phyloP scores from a whole-genome alignment of 805 yeast species.

The Blastobotrys mokoenaii region DNA sequence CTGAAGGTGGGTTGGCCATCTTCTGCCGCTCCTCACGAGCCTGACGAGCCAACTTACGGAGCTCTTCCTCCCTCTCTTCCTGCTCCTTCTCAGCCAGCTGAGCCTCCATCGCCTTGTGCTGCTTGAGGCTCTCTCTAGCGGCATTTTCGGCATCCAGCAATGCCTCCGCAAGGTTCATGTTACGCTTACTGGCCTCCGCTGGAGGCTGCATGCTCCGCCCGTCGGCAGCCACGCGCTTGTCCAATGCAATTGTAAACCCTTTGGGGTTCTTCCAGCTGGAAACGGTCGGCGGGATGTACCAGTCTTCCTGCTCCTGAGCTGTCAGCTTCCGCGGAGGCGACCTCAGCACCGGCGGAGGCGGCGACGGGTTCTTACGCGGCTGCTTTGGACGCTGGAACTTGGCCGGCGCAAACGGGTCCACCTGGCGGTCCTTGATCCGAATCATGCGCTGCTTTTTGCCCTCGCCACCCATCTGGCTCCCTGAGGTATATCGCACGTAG shows the following conservation, averaged over 20 bases:
- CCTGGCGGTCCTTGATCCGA: slow-evolving; percentile 55
- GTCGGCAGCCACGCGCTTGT: slow-evolving; percentile 59
- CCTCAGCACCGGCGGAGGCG: slow-evolving; percentile 54
- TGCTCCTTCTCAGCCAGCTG: slow-evolving; percentile 43
- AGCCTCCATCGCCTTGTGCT: slow-evolving; percentile 42
- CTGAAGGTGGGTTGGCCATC: background rate
- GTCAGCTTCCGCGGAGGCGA: slow-evolving; percentile 47
- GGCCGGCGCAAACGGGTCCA: slow-evolving; percentile 85
- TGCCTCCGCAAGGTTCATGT: slow-evolving; percentile 62
- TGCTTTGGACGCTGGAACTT: slow-evolving; percentile 64
- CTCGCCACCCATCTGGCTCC: slow-evolving; percentile 27
- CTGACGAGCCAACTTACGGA: slow-evolving; percentile 41
- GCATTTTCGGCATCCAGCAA: slow-evolving; percentile 57
- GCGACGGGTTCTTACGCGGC: slow-evolving; percentile 63
- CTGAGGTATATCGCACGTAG: slow-evolving; percentile 39
- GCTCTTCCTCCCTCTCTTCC: slow-evolving; percentile 41
- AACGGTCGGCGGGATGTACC: slow-evolving; percentile 86
- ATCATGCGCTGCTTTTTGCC: slow-evolving; percentile 38
- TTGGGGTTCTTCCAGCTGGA: slow-evolving; percentile 95
- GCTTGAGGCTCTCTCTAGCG: slow-evolving; percentile 48
- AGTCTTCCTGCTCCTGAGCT: slow-evolving; percentile 63
- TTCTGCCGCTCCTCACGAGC: slow-evolving; percentile 34
- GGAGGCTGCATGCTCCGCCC: slow-evolving; percentile 31
- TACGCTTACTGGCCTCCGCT: slow-evolving; percentile 20
- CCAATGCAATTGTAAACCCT: slow-evolving; percentile 77